These are phyloP conservation scores for Stemphylium lycopersici DNA, from an alignment of 2,329 filamentous ascomycete genomes.

Conservation along the genomic window DNA sequence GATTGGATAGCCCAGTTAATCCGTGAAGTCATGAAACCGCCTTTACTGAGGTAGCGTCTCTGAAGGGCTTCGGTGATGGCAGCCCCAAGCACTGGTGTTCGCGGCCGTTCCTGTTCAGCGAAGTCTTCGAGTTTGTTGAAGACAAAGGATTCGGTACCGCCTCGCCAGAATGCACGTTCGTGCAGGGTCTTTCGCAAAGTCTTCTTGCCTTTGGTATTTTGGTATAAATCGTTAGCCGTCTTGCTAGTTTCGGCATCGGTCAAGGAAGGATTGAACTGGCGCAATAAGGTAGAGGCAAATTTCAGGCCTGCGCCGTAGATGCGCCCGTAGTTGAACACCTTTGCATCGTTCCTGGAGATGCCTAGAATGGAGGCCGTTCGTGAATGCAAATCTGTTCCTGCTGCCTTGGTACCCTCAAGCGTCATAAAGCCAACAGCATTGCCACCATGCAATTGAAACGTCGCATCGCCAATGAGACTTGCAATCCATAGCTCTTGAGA, in stretches of 20 bases:
- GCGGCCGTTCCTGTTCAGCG: constrained; percentile 88
- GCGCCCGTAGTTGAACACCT: constrained; percentile 97
- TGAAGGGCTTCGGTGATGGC: constrained; percentile 96
- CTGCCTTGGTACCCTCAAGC: constrained; percentile 90
- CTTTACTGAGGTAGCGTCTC: constrained; percentile 83
- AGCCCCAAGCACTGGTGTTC: constrained; percentile 90
- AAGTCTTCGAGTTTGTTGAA: constrained; percentile 99
- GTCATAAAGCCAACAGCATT: constrained; percentile 99
- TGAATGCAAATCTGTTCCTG: constrained; percentile 92
- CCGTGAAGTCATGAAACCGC: constrained; percentile 90
- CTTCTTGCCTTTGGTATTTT: constrained; percentile 87
- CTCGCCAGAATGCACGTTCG: constrained; percentile 86
- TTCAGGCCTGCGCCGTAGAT: constrained; percentile 98
- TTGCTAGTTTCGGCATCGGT: constrained; percentile 78
- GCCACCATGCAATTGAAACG: constrained; percentile 92
- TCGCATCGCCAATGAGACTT: constrained; percentile 89
- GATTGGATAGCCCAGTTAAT: constrained; percentile 99
- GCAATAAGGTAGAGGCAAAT: constrained; percentile 86
- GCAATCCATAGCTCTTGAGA: constrained; percentile 99
- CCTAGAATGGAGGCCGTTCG: constrained; percentile 90
- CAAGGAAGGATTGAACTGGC: constrained; percentile 89
- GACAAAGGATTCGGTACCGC: constrained; percentile 95
- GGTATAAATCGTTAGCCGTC: constrained; percentile 81
- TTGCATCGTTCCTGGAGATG: constrained; percentile 93
- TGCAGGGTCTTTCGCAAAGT: constrained; percentile 75